phyloP scores from a whole-genome alignment of 2,329 filamentous ascomycete genomes.

The Dactylellina leptospora region DNA sequence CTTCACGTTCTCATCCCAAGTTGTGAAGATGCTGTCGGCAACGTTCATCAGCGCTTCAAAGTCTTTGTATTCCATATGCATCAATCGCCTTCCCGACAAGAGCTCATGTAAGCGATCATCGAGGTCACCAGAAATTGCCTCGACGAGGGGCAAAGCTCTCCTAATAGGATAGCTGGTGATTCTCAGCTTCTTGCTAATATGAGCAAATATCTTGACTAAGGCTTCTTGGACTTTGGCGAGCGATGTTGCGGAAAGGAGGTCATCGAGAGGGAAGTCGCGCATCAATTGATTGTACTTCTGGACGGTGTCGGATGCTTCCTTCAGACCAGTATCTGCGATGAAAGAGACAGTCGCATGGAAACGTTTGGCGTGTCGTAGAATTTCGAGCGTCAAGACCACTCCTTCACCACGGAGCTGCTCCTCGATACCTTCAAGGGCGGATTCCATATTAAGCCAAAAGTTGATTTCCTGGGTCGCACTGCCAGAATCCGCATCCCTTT shows the following conservation, averaged over 20 bases:
- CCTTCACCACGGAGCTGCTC: slow-evolving; percentile 86
- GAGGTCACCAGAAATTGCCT: slow-evolving; percentile 93
- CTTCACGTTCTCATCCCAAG: slow-evolving; percentile 95
- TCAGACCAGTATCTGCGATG: slow-evolving; percentile 90
- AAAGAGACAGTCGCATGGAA: slow-evolving; percentile 98
- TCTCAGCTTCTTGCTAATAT: slow-evolving; percentile 97
- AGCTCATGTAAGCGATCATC: slow-evolving; percentile 85
- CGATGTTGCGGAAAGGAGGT: slow-evolving; percentile 89
- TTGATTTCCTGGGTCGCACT: slow-evolving; percentile 98
- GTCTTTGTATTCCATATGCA: slow-evolving; percentile 90
- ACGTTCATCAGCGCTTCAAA: slow-evolving; percentile 86
- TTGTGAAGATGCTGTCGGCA: slow-evolving; percentile 83
- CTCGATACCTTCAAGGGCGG: slow-evolving; percentile 89
- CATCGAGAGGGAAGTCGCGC: slow-evolving; percentile 96
- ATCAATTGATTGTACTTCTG: slow-evolving; percentile 99
- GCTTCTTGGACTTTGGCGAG: slow-evolving; percentile 88
- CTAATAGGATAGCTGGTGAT: slow-evolving; percentile 95
- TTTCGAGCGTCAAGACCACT: slow-evolving; percentile 88
- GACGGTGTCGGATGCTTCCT: slow-evolving; percentile 93
- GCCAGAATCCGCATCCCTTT: slow-evolving; percentile 77
- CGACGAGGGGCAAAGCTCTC: slow-evolving; percentile 89
- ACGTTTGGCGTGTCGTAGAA: slow-evolving; percentile 94
- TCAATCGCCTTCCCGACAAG: slow-evolving; percentile 83
- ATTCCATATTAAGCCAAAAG: slow-evolving; percentile 98
- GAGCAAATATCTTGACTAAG: slow-evolving; percentile 85